phyloP scores from a whole-genome alignment of 495 filamentous ascomycete species.

The Sabuloglossum arenarium region DNA sequence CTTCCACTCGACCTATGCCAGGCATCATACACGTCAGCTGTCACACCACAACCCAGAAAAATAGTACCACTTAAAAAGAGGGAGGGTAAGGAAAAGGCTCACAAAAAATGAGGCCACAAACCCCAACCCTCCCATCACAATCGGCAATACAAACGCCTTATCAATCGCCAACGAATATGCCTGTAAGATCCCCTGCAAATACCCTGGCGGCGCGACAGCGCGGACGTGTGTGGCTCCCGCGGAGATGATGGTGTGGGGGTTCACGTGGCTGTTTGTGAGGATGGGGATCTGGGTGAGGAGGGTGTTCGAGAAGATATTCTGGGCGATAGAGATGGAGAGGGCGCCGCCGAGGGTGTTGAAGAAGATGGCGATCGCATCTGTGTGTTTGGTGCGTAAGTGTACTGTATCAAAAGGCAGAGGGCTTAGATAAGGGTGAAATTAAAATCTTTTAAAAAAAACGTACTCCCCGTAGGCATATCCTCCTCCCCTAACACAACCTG shows the following conservation, averaged over 20 bases:
- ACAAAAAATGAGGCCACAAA: slow-evolving; percentile 7
- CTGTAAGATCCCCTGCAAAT: slow-evolving; percentile 12
- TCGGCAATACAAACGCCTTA: slow-evolving; percentile 14
- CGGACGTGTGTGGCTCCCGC: slow-evolving; percentile 17
- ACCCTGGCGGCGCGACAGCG: slow-evolving; percentile 10
- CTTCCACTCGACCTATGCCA: slow-evolving; percentile 16
- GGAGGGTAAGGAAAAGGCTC: too few species aligned
- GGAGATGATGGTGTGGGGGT: slow-evolving; percentile 11
- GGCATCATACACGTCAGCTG: not conserved
- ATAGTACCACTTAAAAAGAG: too few species aligned
- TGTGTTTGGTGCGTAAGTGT: not conserved
- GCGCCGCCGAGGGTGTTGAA: slow-evolving; percentile 19
- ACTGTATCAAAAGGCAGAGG: too few species aligned
- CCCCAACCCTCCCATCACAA: slow-evolving; percentile 11
- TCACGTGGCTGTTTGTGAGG: slow-evolving; percentile 10
- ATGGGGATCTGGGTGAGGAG: slow-evolving; percentile 10
- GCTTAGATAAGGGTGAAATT: too few species aligned
- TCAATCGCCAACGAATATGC: slow-evolving; percentile 16
- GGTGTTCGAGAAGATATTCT: slow-evolving; percentile 19
- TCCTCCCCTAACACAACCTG: slow-evolving; percentile 13
- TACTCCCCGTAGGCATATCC: slow-evolving; percentile 17
- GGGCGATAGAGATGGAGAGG: slow-evolving; percentile 14
- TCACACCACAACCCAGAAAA: not conserved
- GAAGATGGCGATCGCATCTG: slow-evolving; percentile 15
- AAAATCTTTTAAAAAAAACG: not conserved